Evolutionary conservation across 2,329 filamentous ascomycete species (phyloP), one percentile per base, ranked within the genome.

Genomic region (Neofusicoccum cordaticola): DNA sequence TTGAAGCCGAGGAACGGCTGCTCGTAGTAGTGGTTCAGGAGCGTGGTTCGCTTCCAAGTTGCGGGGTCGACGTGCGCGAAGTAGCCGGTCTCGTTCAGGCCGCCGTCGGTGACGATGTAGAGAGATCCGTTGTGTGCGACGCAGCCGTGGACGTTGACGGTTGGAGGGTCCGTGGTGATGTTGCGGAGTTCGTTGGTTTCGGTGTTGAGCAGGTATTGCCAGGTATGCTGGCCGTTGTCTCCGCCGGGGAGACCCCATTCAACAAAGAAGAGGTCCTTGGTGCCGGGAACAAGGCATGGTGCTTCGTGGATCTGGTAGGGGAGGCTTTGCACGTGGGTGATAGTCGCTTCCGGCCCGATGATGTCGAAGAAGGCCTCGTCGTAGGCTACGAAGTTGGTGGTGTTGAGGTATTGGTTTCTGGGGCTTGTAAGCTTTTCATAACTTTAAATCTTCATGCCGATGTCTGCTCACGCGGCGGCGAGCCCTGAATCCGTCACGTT

Each of bases 291-390:
- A 35, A 62, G 63, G 48, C 66, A 68, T 8, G 67, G 66, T 17
- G 67, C 56, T 63, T 69, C 68, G 58, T 69, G 68, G 34, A 50
- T 56, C 41, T 67, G 67, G 17, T 65, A 63, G 1, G 66, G 53
- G 8, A 69, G 65, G 22, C n/a, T 19, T 37, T 66, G 64, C 22
- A 69, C 35, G 22, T 66, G 64, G 15, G 66, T 61, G 15, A 69
- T 48, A 22, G 34, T 60, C 3, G 67, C 66, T 11, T 64, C 39
- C 2, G 64, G 34, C 7, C 68, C 68, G 22, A 69, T 66, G 5
- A 69, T 63, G n/a, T 67, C 44, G 60, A 69, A 67, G 62, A 69
- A 69, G 22, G 57, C 41, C 7, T 34, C 31, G 58, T 69, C 68
- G 37, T 68, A 69, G 2, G 67, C 68, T 5, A 69, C 60, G 56